These are phyloP conservation scores for Fusarium sp. DNA, from an alignment of 2,329 filamentous ascomycete genomes.

Conservation along the genomic window DNA sequence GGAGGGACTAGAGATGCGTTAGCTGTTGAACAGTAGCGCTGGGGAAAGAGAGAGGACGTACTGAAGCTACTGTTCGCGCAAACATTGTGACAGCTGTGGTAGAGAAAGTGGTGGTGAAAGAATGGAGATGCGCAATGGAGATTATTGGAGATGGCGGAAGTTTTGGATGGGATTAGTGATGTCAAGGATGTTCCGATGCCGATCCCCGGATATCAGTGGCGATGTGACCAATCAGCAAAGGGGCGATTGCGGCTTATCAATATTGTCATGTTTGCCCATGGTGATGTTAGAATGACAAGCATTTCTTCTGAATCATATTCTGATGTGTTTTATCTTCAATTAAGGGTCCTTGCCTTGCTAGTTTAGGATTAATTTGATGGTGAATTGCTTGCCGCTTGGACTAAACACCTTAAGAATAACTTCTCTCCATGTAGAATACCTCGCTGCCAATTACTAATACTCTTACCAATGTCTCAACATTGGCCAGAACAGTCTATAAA, in stretches of 20 bases:
- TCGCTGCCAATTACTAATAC: not conserved
- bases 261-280: not conserved
- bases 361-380: not conserved
- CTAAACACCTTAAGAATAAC: no score
- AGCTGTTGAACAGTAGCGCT: not conserved
- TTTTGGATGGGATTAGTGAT: constrained; percentile 43
- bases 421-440: not conserved
- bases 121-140: constrained; percentile 5
- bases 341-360: no score
- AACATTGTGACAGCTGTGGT: constrained; percentile 43
- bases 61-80: constrained; percentile 46
- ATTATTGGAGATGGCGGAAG: constrained; percentile 29
- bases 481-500: not conserved
- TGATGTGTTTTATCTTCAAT: not conserved
- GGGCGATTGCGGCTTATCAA: constrained; percentile 32
- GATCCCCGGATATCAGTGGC: constrained; percentile 36
- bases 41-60: not conserved
- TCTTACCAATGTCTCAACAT: not conserved
- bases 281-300: constrained; percentile 1
- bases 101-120: constrained; percentile 23
- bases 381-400: not conserved
- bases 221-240: constrained; percentile 36
- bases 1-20: constrained; percentile 48
- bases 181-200: constrained; percentile 44
- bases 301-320: not conserved